Base-by-base conservation (phyloP, 805 yeast genomes). In the Saturnispora bothae region DNA sequence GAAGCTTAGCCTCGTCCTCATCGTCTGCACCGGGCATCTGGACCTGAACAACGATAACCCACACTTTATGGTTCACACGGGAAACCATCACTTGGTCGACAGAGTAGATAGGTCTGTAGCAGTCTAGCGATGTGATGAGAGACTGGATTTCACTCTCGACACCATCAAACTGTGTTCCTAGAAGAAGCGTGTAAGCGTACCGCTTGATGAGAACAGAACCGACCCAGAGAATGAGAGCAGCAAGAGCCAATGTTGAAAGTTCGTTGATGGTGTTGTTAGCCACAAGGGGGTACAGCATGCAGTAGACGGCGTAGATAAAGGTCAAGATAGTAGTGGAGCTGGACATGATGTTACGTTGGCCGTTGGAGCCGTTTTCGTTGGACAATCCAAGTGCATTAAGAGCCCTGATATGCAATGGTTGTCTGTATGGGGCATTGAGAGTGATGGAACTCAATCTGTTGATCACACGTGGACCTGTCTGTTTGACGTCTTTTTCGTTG, bases 11-110 rank as follows among this genome's bases (percentile, higher is more conserved):
- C 52, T 81, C 89, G 33, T 80, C 86, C 39, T 79, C 83, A 44
- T 73, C 73, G 4, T 81, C 71, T 1, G 78, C 82, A n/a, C 88
- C 88, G 33, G 61, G 56, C 80, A 82, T 75, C 16, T 54, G 56
- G 3, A 82, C 46, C 39, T 63, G 67, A 14, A 78, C 44, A 3
- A 83, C 68, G 2, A 78, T 71, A 18, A 82, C 65, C 47, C 67
- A 74, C 4, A 78, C 58, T 42, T 68, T 69, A 51, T 75, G 73
- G 51, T 77, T 81, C 28, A 79, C 77, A 46, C 78, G 75, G 3
- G 81, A 67, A 5, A 82, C 59, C 36, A 71, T 61, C 7, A 81
- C 62, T 48, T 53, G 63, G 12, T 68, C 63, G 13, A 81, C 51
- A 5, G 52, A 51, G 48, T 76, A 78, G 4, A 61, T 56, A 3